Evolutionary conservation across 495 filamentous ascomycete genomes (phyloP), one percentile per base, ranked within the genome.

Genomic region (Aspergillus sclerotiicarbonarius): DNA sequence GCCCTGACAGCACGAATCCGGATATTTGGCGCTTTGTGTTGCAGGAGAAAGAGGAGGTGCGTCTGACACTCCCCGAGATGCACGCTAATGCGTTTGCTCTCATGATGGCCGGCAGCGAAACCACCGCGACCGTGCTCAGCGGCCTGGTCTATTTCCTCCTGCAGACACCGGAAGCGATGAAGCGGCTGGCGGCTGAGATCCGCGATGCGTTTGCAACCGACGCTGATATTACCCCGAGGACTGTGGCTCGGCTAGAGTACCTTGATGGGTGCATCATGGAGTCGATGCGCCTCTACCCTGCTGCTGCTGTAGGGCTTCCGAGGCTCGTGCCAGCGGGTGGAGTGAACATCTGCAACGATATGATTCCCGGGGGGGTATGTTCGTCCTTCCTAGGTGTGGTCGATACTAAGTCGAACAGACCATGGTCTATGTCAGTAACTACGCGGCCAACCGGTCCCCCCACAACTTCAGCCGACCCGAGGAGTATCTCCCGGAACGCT

Each of bases 71-170:
- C 3, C 3, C 15, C 0, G 61, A 63, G 32, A 51, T 55, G 15
- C 21, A 43, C 13, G 19, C 43, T 15, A 63, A 57, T 25, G 52
- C 35, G 4, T 13, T 33, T 32, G 5, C 51, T 8, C 46, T 76
- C 13, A 69, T 76, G 25, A 47, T 72, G 10, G 73, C 73, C 13
- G 84, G 83, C 8, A 83, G 78, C 60, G 84, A 87, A 61, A 87
- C 84, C 0, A 79, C 80, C 7, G 84, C 83, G 0, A 84, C 82
- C 0, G 56, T 73, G 0, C 57, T 87, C 0, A 65, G 67, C 0
- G 84, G 80, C 4, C 72, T 71, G 12, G 71, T 82, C 19, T 85
- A 74, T 50, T 76, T 80, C 41, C 74, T 87, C 0, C 67, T 80
- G 13, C 69, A 70, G 6, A 60, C 80, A 41, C 70, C 73, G 1